Evolutionary conservation across 306 rosid species (phyloP).

Genomic region (Prunus mume): DNA sequence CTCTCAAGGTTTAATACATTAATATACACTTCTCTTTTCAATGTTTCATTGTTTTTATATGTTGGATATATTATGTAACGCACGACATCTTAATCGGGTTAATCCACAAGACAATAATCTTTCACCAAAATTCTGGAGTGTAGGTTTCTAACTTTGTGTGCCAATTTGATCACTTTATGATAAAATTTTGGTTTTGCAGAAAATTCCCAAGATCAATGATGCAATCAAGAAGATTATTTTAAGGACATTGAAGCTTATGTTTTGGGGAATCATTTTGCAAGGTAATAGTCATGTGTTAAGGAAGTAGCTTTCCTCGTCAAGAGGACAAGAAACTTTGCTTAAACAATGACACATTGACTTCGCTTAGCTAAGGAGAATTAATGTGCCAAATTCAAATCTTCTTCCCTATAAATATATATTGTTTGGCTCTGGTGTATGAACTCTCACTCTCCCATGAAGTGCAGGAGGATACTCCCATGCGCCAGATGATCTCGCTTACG

Average conservation of each 20-base stretch:
- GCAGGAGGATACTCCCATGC: conserved; percentile 93
- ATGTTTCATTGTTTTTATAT: not conserved
- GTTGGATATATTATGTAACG: not conserved
- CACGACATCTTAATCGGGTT: not conserved
- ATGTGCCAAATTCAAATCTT: not conserved
- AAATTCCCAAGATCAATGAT: conserved; percentile 39
- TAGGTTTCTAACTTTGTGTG: not conserved
- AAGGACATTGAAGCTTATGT: conserved; percentile 76
- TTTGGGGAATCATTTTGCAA: conserved; percentile 88
- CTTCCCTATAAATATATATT: too few relatives aligned
- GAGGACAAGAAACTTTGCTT: not conserved
- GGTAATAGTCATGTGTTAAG: conserved; percentile 35
- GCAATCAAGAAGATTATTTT: conserved; percentile 55
- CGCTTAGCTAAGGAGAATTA: not conserved
- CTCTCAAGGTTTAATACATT: conserved; percentile 51
- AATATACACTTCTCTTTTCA: not conserved
- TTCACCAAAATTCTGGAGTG: not conserved
- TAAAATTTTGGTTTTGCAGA: conserved; percentile 35
- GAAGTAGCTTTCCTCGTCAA: not conserved
- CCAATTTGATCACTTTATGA: not conserved
- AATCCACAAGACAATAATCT: not conserved
- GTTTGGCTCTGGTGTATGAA: too few relatives aligned
- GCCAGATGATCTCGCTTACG: conserved; percentile 63
- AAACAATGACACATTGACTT: not conserved
- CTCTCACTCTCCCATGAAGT: not conserved